Conservation (phyloP, 495 filamentous ascomycete genomes). For the Penicillium bialowiezense region DNA sequence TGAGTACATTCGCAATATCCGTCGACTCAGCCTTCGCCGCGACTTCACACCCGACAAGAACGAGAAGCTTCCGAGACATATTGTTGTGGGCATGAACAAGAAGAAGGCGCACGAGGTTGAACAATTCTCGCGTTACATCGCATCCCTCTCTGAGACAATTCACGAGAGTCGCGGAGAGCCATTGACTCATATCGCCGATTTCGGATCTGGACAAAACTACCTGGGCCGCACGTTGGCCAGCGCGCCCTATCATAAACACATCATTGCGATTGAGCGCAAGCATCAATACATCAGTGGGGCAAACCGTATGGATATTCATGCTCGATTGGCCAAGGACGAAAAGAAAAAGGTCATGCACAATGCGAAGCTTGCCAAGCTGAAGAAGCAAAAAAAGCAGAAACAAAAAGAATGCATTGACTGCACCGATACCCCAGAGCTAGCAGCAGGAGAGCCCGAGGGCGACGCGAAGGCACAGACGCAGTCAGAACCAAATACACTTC, state of each 20-base stretch:
- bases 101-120: constrained; percentile 93
- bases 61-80: constrained; percentile 55
- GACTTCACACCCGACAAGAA: constrained; percentile 47
- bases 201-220: constrained; percentile 95
- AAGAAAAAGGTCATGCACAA: constrained; percentile 43
- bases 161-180: constrained; percentile 46
- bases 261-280: constrained; percentile 88
- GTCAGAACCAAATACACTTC: constrained; percentile 22
- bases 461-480: not conserved
- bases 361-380: constrained; percentile 25
- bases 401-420: constrained; percentile 53
- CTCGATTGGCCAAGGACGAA: constrained; percentile 65
- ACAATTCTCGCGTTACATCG: constrained; percentile 62
- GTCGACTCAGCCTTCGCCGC: constrained; percentile 64
- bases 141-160: constrained; percentile 51
- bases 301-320: constrained; percentile 73
- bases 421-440: constrained; percentile 25
- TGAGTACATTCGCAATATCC: constrained; percentile 71
- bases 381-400: constrained; percentile 63
- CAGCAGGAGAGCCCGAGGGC: constrained; percentile 25
- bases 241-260: constrained; percentile 77
- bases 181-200: constrained; percentile 89
- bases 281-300: constrained; percentile 82
- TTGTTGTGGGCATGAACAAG: constrained; percentile 88
- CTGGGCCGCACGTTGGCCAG: constrained; percentile 83